Conservation (phyloP, 306 rosid species). For the Myrica gale region DNA sequence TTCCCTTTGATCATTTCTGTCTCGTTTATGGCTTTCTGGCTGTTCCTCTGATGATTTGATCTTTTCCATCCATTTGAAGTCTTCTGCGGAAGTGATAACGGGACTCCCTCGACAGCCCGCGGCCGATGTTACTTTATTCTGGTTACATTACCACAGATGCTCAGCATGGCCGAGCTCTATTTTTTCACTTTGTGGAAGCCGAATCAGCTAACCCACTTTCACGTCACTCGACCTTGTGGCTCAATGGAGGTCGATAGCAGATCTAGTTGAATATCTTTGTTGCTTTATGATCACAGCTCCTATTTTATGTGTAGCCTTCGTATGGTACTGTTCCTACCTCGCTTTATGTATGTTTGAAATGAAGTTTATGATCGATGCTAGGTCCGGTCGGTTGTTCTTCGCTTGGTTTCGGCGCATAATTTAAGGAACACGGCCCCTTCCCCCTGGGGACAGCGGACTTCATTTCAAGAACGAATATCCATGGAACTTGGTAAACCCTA, state of each 20-base stretch:
- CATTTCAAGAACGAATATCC: neutral
- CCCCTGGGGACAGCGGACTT: neutral
- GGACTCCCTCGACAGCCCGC: neutral
- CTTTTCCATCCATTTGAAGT: neutral
- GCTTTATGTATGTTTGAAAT: no score
- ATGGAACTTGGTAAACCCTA: neutral
- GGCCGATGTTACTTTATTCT: conserved; percentile 1
- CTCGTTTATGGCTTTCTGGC: neutral
- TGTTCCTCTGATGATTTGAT: neutral
- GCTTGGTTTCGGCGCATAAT: neutral
- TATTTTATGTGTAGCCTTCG: no score
- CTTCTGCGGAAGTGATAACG: neutral
- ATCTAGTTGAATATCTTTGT: neutral
- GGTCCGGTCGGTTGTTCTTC: neutral
- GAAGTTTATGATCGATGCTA: neutral
- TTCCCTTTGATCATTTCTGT: neutral
- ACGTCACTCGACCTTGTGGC: neutral
- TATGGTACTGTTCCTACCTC: no score
- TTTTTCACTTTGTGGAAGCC: conserved; percentile 1
- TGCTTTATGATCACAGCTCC: neutral
- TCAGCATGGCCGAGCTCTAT: conserved; percentile 11
- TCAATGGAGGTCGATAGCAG: neutral
- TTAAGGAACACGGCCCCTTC: neutral
- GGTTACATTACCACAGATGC: neutral
- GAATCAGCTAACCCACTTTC: conserved; percentile 15